Evolutionary conservation across 1,139 yeast genomes (phyloP), one percentile per base, ranked within the genome.

Genomic region (Meyerozyma smithsonii): DNA sequence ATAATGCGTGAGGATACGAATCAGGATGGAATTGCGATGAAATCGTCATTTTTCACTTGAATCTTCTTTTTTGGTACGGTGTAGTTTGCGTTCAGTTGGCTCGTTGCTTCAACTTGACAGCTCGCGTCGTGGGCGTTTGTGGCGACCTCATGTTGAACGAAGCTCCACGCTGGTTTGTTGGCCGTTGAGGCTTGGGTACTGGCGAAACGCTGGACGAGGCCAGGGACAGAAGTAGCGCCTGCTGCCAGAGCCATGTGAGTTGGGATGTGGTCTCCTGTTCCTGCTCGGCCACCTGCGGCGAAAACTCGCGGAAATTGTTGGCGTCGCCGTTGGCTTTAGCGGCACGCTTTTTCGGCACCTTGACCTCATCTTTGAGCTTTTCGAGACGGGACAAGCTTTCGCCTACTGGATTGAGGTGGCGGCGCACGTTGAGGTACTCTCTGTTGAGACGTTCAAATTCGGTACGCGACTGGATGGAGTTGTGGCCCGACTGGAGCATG

Each of bases 361-460:
- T 44, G 14, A 20, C 14, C 32, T 33, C 23, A 25, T 36, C 28
- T 39, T 26, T 28, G 12, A 17, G 21, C 16, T 55, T 56, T 26
- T 59, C 62, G 17, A 68, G 52, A 46, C 92, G 62, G 35, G 70
- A 67, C 33, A 85, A 61, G 8, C 87, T 73, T 40, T 79, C 85
- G 1, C 77, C 75, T 4, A 84, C 63, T 0, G 96, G 95, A 45
- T 84, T 84, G 30, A 67, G 63, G 55, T 82, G 77, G 45, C 94
- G 69, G 49, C 89, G 64, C 0, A 84, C 83, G 48, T 79, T 84
- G 40, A 81, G 64, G 49, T 81, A 84, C 52, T 86, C 95, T 45
- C 89, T 67, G 17, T 88, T 78, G 35, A 84, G 72, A 44, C 88
- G 68, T 54, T 86, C 95, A 55, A 79, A 84, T 52, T 84, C 95